Evolutionary conservation across 371 early-diverging fungal species (phyloP), one percentile per base, ranked within the genome.

Genomic region (Mortierella sp.): DNA sequence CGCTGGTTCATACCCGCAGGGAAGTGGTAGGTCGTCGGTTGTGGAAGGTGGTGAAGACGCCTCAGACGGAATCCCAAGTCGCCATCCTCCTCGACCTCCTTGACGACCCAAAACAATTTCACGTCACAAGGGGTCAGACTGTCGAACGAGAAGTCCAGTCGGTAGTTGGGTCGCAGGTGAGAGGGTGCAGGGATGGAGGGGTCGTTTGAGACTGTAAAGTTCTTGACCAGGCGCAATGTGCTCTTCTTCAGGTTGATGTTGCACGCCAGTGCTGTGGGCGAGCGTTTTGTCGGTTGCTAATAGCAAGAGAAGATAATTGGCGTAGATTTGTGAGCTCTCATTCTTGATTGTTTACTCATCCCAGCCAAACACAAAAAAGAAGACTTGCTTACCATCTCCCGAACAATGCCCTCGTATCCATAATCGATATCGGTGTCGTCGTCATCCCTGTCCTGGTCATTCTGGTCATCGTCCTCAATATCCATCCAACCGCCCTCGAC

Each of bases 401-500:
- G 73, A 19, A 81, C 77, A 76, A 81, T 78, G 57, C 85, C 85
- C 9, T 85, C 76, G 5, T 75, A 72, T 13, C 76, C 75, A 72
- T 75, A 70, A 28, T 79, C 78, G 31, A 82, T 69, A 44, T 80
- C 74, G 2, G 73, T 74, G 54, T 79, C 74, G 54, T 74, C 61
- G 8, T 80, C 78, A 24, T 78, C 70, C 24, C 67, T 13, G 14
- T 50, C 73, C 40, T 46, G 67, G 26, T 51, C 34, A 2, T 61
- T n/a, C 16, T 83, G 78, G 10, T 83, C 80, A 3, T 77, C 80
- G 0, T 82, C 83, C 19, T 80, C 80, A 51, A 85, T 81, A 50
- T 85, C 85, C 28, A 85, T 59, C 85, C 85, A 85, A 5, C 85
- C 85, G 8, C 85, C 85, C n/a, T 85, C 85, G 19, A 85, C 85